Conservation (phyloP, 306 rosid species). For the Dicorynia guianensis region DNA sequence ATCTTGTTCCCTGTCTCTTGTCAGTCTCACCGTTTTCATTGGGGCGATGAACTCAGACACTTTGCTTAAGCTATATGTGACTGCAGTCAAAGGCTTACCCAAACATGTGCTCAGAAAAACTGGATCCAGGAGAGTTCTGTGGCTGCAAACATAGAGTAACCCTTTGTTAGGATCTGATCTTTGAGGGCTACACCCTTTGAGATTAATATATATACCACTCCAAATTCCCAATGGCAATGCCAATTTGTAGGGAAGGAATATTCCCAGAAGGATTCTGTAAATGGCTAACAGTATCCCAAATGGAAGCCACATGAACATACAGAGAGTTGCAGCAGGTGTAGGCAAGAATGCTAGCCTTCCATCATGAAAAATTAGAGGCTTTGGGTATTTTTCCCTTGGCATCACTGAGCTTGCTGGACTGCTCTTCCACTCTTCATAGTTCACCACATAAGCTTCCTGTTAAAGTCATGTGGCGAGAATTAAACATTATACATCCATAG, state of each 20-base stretch:
- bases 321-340: constrained; percentile 74
- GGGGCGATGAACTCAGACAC: constrained; percentile 71
- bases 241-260: constrained; percentile 62
- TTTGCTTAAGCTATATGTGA: constrained; percentile 79
- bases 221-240: constrained; percentile 45
- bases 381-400: constrained; percentile 73
- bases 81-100: constrained; percentile 68
- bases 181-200: constrained; percentile 42
- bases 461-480: constrained; percentile 33
- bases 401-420: constrained; percentile 32
- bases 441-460: constrained; percentile 79
- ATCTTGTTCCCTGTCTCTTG: constrained; percentile 75
- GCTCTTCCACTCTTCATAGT: constrained; percentile 56
- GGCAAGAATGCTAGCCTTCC: constrained; percentile 93
- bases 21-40: constrained; percentile 65
- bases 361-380: constrained; percentile 86
- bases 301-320: constrained; percentile 85
- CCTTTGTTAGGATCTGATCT: constrained; percentile 49
- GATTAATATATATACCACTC: constrained; percentile 55
- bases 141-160: constrained; percentile 77
- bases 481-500: constrained; percentile 5
- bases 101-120: constrained; percentile 63
- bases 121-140: constrained; percentile 82
- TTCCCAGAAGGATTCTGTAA: constrained; percentile 67
- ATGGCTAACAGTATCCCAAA: constrained; percentile 67